Evolutionary conservation across 2,329 filamentous ascomycete species (phyloP).

Genomic region (Parastagonospora nodorum): DNA sequence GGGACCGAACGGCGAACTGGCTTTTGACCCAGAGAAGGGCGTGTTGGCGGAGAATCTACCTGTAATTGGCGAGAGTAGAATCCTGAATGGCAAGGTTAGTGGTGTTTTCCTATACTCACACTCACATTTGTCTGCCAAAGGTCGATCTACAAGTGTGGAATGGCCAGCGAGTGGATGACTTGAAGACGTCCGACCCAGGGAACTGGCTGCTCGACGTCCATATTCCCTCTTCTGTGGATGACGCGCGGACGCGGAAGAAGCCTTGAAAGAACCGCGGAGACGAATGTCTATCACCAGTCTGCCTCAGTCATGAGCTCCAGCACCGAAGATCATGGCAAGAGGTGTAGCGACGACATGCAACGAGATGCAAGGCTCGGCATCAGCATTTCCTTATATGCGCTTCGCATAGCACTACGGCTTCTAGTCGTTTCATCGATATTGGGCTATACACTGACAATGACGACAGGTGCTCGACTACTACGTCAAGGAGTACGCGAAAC

Average conservation of each 20-base stretch:
- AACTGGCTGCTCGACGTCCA: background rate
- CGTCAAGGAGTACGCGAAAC: conserved; percentile 69
- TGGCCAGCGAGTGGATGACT: background rate
- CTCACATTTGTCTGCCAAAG: background rate
- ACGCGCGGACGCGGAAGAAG: background rate
- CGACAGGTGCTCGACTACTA: conserved; percentile 69
- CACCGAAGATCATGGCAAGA: background rate
- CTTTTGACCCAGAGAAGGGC: conserved; percentile 66
- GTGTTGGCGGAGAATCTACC: conserved; percentile 67
- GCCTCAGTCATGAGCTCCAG: background rate
- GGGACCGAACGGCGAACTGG: conserved; percentile 59
- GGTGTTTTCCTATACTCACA: background rate
- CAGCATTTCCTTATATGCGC: conserved; percentile 7
- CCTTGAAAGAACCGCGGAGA: background rate
- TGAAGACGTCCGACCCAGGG: background rate
- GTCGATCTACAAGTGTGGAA: background rate
- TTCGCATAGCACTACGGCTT: background rate
- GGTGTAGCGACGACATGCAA: background rate
- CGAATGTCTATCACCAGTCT: background rate
- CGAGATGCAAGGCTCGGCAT: conserved; percentile 4
- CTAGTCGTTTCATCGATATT: conserved; percentile 10
- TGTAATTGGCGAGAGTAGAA: conserved; percentile 59
- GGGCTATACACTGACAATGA: conserved; percentile 53
- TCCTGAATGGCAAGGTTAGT: conserved; percentile 66
- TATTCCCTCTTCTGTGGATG: background rate